Conservation (phyloP, 306 rosid species). For the Quercus ilex region DNA sequence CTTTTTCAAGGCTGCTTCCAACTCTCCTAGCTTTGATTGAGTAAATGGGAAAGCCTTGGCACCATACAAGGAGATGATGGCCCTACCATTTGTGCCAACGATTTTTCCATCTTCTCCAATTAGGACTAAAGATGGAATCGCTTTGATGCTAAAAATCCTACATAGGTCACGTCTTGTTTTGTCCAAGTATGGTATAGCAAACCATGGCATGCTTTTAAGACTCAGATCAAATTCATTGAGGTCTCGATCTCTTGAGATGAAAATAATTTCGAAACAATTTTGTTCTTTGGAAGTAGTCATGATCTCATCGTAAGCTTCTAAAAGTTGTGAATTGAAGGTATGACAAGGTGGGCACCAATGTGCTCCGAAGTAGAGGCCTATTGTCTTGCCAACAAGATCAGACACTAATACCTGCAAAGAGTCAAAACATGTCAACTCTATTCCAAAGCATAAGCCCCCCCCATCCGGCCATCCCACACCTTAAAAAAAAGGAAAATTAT, state of each 20-base stretch:
- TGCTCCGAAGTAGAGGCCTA: conserved; percentile 81
- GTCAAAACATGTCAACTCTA: background rate
- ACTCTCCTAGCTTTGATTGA: conserved; percentile 50
- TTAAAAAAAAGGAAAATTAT: too few relatives aligned
- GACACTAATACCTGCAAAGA: conserved; percentile 49
- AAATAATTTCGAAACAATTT: conserved; percentile 52
- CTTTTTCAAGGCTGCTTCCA: conserved; percentile 59
- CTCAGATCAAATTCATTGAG: conserved; percentile 59
- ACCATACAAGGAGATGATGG: conserved; percentile 62
- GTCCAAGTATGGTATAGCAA: conserved; percentile 68
- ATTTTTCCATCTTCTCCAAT: conserved; percentile 75
- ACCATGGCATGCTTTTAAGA: conserved; percentile 72
- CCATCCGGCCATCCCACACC: too few relatives aligned
- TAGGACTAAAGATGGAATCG: conserved; percentile 68
- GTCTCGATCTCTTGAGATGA: conserved; percentile 79
- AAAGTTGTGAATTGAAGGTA: conserved; percentile 64
- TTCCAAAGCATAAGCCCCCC: background rate
- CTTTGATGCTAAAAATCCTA: conserved; percentile 66
- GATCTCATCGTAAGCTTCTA: conserved; percentile 58
- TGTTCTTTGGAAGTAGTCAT: conserved; percentile 24
- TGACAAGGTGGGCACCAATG: conserved; percentile 87
- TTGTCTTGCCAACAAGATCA: conserved; percentile 66
- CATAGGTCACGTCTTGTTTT: conserved; percentile 68
- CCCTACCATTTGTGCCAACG: conserved; percentile 49
- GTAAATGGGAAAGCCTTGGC: conserved; percentile 89